These are phyloP conservation scores for Syzygium aqueum DNA, from an alignment of 345 rosid genomes.

Conservation along the genomic window DNA sequence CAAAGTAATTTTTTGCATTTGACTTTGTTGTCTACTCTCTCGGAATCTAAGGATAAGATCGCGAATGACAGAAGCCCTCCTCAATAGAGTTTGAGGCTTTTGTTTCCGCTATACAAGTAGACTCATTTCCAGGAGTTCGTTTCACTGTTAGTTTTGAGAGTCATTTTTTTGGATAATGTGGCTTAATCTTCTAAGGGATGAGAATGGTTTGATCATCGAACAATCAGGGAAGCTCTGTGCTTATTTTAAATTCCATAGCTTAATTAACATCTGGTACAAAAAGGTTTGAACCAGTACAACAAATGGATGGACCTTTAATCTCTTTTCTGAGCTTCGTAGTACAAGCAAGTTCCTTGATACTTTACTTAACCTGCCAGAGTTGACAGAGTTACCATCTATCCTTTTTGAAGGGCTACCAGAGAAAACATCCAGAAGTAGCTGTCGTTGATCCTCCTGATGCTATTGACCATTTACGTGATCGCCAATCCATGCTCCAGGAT, in stretches of 20 bases:
- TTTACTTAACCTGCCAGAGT: not conserved
- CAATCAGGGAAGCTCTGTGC: not conserved
- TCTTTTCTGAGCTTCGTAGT: not conserved
- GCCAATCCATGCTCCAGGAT: slow-evolving; percentile 85
- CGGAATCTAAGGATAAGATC: not conserved
- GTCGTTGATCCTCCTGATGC: slow-evolving; percentile 87
- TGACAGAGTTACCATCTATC: not conserved
- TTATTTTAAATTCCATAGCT: not conserved
- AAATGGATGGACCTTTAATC: not conserved
- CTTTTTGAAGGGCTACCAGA: slow-evolving; percentile 56
- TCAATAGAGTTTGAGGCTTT: not conserved
- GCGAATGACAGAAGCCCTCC: not conserved
- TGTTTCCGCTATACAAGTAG: not conserved
- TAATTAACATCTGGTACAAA: not conserved
- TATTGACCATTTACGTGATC: slow-evolving; percentile 50
- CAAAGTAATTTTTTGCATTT: not conserved
- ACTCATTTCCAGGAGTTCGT: not conserved
- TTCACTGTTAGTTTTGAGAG: not conserved
- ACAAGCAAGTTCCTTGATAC: not conserved
- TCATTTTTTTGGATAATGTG: not conserved
- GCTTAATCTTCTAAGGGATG: not conserved
- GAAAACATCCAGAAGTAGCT: slow-evolving; percentile 69
- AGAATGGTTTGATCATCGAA: not conserved
- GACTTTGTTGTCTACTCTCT: not conserved
- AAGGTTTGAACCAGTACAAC: not conserved